Base-by-base conservation (phyloP, 129 eudicot species). In the Pseudognaphalium luteoalbum region DNA sequence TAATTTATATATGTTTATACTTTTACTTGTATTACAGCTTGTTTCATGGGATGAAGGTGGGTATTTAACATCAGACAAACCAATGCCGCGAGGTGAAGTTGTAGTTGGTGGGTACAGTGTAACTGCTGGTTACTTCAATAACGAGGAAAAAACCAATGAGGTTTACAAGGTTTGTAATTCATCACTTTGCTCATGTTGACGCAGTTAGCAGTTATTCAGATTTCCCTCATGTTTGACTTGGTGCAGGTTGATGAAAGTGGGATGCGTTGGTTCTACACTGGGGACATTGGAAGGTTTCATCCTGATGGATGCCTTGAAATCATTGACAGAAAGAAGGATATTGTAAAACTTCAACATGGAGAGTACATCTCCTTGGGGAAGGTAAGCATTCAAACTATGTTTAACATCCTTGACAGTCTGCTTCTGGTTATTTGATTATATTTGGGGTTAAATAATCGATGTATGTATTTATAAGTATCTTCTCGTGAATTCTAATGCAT, bases 1-100 rank as follows among this genome's bases (percentile, higher is more conserved):
- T 8, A 7, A 32, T 12, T 64, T 64, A 9, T 77, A 14, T 25
- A 25, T 25, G 28, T 76, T 21, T 76, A 10, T 28, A 11, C 34
- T 25, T 16, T 37, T 22, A 68, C 25, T 70, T 73, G 15, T 72
- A 19, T 71, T 79, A 76, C 90, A 94, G 98, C 97, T 94, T 78
- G 89, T 94, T 81, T 87, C 98, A 34, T 94, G 98, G 98, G 98
- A 94, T 47, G 91, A 94, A 89, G 98, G 98, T 33, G 97, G 98
- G 19, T 94, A 94, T 80, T 71, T 75, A 63, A 83, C 76, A 80
- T 71, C 85, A 5, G 98, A 94, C 81, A 94, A 84, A 67, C 98
- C 98, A 66, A 88, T 94, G 98, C 96, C 98, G 33, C 88, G 96
- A 11, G 98, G 98, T 54, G 98, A 94, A 82, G 87, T 91, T 19